Percentiles rank a stretch among this genome's conserved stretches.
These are phyloP conservation scores for Gossypium bickii DNA, from an alignment of 345 rosid genomes.

Conservation along the genomic window DNA sequence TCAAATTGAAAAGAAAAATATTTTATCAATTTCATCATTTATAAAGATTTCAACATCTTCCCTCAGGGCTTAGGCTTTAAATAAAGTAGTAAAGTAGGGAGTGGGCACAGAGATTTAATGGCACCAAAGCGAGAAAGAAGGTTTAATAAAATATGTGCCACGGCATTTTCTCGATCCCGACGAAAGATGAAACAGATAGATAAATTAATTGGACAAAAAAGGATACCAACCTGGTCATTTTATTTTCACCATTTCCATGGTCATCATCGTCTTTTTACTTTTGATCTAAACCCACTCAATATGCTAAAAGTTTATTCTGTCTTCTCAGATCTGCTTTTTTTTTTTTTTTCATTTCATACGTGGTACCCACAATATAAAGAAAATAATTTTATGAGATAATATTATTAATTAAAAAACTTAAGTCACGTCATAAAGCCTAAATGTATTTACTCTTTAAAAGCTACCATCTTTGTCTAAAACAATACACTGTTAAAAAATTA, in stretches of 20 bases:
- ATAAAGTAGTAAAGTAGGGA: background rate
- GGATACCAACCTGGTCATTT: slow-evolving; percentile 9
- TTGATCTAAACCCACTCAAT: background rate
- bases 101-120: too few species aligned
- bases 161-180: slow-evolving; percentile 28
- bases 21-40: too few species aligned
- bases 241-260: background rate
- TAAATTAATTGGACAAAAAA: slow-evolving; percentile 12
- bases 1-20: too few species aligned
- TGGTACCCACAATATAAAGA: too few species aligned
- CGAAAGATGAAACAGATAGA: slow-evolving; percentile 11
- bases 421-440: too few species aligned
- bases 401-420: too few species aligned
- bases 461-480: too few species aligned
- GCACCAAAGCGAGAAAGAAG: background rate
- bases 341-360: too few species aligned
- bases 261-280: slow-evolving; percentile 23
- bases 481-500: too few species aligned
- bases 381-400: too few species aligned
- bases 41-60: too few species aligned
- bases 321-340: background rate
- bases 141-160: slow-evolving; percentile 22
- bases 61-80: background rate
- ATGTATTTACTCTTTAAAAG: too few species aligned
- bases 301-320: background rate